A percentile compares a stretch with the other conserved stretches of the same genome.
phyloP scores from a whole-genome alignment of 2,329 filamentous ascomycete species.

The Simplicillium sp. region DNA sequence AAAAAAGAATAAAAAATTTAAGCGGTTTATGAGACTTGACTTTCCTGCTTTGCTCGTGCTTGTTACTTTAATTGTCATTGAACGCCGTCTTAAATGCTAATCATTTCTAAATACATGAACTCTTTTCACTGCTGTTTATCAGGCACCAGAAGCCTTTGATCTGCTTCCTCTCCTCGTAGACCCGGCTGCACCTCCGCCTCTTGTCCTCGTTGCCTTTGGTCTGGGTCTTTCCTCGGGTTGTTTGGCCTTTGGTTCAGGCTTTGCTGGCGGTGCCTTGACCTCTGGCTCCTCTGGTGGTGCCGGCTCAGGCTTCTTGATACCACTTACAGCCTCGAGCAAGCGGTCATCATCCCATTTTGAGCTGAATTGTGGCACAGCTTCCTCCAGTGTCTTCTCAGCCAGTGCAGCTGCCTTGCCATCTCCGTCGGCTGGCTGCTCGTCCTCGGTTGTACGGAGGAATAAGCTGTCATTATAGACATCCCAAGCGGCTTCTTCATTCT shows the following conservation, averaged over 20 bases:
- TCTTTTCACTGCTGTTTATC: constrained; percentile 1
- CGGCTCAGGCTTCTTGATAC: constrained; percentile 25
- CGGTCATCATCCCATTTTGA: constrained; percentile 33
- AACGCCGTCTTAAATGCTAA: not conserved
- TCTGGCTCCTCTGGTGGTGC: constrained; percentile 6
- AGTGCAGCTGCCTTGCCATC: constrained; percentile 11
- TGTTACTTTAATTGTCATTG: too few species aligned
- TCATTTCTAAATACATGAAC: not conserved
- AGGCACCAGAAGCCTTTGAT: not conserved
- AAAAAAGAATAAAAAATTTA: not conserved
- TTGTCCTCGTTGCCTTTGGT: not conserved
- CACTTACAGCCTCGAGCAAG: constrained; percentile 35
- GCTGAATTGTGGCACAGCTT: constrained; percentile 26
- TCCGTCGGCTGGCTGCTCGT: constrained; percentile 6
- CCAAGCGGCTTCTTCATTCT: constrained; percentile 69
- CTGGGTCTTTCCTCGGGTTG: too few species aligned
- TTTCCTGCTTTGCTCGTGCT: not conserved
- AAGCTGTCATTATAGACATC: constrained; percentile 65
- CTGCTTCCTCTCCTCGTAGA: constrained; percentile 3
- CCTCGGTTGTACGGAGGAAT: constrained; percentile 22
- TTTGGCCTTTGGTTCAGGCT: constrained; percentile 16
- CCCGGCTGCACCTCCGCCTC: constrained; percentile 4
- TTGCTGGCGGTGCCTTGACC: constrained; percentile 10
- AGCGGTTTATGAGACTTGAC: not conserved
- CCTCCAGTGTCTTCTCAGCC: constrained; percentile 16